phyloP scores from a whole-genome alignment of 192 early-diverging fungal genomes.

The Coemansia sp. region DNA sequence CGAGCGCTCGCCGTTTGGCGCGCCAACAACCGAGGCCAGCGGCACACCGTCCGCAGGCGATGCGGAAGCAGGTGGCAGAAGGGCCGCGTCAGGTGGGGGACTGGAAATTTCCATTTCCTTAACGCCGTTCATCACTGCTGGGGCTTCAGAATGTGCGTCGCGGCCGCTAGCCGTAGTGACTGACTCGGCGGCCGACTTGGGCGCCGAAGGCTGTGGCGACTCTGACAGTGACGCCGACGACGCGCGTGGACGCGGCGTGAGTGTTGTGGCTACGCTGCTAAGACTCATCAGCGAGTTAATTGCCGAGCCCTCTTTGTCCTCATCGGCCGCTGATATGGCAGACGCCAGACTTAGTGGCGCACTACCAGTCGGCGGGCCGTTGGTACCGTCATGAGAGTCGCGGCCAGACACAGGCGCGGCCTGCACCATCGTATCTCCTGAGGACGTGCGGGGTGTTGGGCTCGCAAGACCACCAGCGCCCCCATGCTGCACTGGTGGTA shows the following conservation, averaged over 20 bases:
- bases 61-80: background rate
- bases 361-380: background rate
- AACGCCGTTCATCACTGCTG: slow-evolving; percentile 25
- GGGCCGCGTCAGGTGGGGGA: background rate
- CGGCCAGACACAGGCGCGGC: background rate
- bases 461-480: slow-evolving; percentile 16
- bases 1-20: no score
- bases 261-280: slow-evolving; percentile 44
- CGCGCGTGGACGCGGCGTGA: slow-evolving; percentile 41
- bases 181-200: slow-evolving; percentile 21
- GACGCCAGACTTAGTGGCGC: slow-evolving; percentile 25
- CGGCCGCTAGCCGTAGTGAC: background rate
- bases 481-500: slow-evolving; percentile 49
- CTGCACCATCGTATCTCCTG: slow-evolving; percentile 4
- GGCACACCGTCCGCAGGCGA: background rate
- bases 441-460: slow-evolving; percentile 15
- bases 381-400: slow-evolving; percentile 5
- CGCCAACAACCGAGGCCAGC: background rate
- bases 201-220: slow-evolving; percentile 20
- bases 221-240: slow-evolving; percentile 6
- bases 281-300: slow-evolving; percentile 55
- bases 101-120: slow-evolving; percentile 37
- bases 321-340: slow-evolving; percentile 26
- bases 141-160: slow-evolving; percentile 7
- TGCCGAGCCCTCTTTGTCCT: slow-evolving; percentile 51